A percentile compares a stretch with the other conserved stretches of the same genome.
Conservation (phyloP, 805 yeast species). For the Wickerhamiella sergipiensis region DNA sequence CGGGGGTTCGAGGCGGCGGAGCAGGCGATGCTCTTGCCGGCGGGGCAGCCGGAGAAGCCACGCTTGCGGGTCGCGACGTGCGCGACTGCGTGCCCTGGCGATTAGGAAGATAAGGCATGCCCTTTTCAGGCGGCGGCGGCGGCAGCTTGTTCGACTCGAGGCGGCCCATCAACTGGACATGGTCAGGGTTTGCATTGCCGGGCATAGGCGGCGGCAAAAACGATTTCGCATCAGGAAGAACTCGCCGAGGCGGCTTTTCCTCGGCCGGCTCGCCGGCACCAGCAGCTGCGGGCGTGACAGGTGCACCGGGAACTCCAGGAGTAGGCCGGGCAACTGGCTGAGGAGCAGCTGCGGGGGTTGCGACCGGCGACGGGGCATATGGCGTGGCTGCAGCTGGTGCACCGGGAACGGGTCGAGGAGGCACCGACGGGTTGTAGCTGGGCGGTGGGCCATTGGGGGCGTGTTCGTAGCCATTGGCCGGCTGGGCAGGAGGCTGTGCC, state of each 20-base stretch:
- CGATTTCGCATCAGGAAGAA: slow-evolving; percentile 16
- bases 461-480: slow-evolving; percentile 4
- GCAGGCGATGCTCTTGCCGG: not conserved
- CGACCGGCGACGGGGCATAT: not conserved
- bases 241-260: slow-evolving; percentile 6
- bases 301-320: not conserved
- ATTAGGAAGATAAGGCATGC: slow-evolving; percentile 7
- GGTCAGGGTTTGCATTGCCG: slow-evolving; percentile 8
- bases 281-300: not conserved
- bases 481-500: not conserved
- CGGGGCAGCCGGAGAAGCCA: not conserved
- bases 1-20: not conserved
- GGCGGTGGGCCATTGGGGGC: slow-evolving; percentile 8
- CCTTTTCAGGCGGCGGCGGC: slow-evolving; percentile 1
- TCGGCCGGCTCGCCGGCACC: not conserved
- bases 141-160: slow-evolving; percentile 4
- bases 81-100: slow-evolving; percentile 17
- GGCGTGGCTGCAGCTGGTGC: not conserved
- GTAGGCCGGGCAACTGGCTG: not conserved
- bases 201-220: slow-evolving; percentile 18
- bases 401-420: slow-evolving; percentile 4
- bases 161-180: slow-evolving; percentile 1
- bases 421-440: slow-evolving; percentile 3
- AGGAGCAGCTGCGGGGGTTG: slow-evolving; percentile 3
- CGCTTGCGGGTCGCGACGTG: slow-evolving; percentile 1